Conservation (phyloP, 768 basidiomycete genomes). For the Termitomyces sp. region DNA sequence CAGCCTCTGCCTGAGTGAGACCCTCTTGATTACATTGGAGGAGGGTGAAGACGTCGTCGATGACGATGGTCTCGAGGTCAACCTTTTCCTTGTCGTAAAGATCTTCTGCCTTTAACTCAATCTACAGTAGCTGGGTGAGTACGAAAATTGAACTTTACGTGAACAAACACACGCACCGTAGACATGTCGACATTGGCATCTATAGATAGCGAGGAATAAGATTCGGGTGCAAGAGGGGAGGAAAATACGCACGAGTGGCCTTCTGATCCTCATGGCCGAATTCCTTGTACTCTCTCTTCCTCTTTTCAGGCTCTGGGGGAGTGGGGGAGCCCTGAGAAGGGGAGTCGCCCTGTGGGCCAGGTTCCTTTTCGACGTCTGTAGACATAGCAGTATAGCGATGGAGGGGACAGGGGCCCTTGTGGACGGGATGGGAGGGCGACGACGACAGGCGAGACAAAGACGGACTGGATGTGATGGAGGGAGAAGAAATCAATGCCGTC, state of each 20-base stretch:
- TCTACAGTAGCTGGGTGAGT: slow-evolving; percentile 32
- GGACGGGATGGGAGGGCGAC: slow-evolving; percentile 12
- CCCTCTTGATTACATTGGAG: slow-evolving; percentile 88
- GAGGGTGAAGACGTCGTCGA: slow-evolving; percentile 95
- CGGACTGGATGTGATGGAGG: slow-evolving; percentile 19
- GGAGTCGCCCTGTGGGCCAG: slow-evolving; percentile 52
- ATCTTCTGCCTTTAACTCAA: slow-evolving; percentile 90
- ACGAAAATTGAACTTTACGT: neutral
- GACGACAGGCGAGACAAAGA: slow-evolving; percentile 5
- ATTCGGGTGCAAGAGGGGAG: slow-evolving; percentile 13
- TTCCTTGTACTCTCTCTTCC: slow-evolving; percentile 86
- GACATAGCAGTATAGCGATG: slow-evolving; percentile 26
- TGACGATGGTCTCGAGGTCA: slow-evolving; percentile 94
- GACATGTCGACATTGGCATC: slow-evolving; percentile 90
- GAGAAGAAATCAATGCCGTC: slow-evolving; percentile 21
- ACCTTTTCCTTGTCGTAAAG: slow-evolving; percentile 99
- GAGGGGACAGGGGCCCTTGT: slow-evolving; percentile 24
- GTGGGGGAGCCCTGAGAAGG: slow-evolving; percentile 23
- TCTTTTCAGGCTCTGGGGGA: slow-evolving; percentile 39
- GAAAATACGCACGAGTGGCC: slow-evolving; percentile 56
- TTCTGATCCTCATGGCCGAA: slow-evolving; percentile 72
- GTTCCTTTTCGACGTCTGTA: slow-evolving; percentile 61
- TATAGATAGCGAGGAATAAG: slow-evolving; percentile 23
- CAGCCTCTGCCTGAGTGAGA: slow-evolving; percentile 71
- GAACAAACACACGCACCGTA: slow-evolving; percentile 20